phyloP scores from a whole-genome alignment of 2,329 filamentous ascomycete species.

The Botrytis squamosa region DNA sequence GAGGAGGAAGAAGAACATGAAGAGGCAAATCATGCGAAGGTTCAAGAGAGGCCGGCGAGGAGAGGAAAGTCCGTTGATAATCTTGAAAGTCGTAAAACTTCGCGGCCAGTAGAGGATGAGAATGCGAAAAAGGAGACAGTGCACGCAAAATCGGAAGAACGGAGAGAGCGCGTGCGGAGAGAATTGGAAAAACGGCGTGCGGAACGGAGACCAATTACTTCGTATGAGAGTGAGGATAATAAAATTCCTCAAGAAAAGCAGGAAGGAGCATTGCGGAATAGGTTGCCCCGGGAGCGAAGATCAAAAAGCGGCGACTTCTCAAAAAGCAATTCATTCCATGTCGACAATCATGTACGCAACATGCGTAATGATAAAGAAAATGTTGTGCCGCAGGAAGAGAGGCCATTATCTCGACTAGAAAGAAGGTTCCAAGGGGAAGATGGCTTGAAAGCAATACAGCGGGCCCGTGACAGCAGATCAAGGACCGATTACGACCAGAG shows the following conservation, averaged over 20 bases:
- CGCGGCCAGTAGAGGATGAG: background rate
- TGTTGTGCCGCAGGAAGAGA: background rate
- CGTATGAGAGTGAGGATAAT: slow-evolving; percentile 14
- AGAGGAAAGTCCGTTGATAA: background rate
- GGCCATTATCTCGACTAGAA: slow-evolving; percentile 23
- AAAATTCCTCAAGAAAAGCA: slow-evolving; percentile 9
- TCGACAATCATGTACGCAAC: background rate
- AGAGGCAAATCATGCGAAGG: background rate
- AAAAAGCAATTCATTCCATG: background rate
- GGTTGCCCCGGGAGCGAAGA: slow-evolving; percentile 12
- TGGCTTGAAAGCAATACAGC: slow-evolving; percentile 11
- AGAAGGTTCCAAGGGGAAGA: slow-evolving; percentile 19
- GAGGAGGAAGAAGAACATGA: slow-evolving; percentile 11
- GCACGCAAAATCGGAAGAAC: slow-evolving; percentile 6
- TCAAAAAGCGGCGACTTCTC: slow-evolving; percentile 18
- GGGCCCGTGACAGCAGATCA: slow-evolving; percentile 12
- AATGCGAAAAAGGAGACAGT: background rate
- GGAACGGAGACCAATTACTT: slow-evolving; percentile 12
- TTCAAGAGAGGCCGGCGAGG: background rate
- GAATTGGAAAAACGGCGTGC: slow-evolving; percentile 16
- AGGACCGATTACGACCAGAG: slow-evolving; percentile 13
- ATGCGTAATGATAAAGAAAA: slow-evolving; percentile 15
- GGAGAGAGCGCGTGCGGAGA: slow-evolving; percentile 15
- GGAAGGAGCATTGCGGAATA: slow-evolving; percentile 6
- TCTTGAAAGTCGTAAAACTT: background rate